These are phyloP conservation scores for Circinella minor DNA, from an alignment of 371 early-diverging fungal genomes.

Conservation along the genomic window DNA sequence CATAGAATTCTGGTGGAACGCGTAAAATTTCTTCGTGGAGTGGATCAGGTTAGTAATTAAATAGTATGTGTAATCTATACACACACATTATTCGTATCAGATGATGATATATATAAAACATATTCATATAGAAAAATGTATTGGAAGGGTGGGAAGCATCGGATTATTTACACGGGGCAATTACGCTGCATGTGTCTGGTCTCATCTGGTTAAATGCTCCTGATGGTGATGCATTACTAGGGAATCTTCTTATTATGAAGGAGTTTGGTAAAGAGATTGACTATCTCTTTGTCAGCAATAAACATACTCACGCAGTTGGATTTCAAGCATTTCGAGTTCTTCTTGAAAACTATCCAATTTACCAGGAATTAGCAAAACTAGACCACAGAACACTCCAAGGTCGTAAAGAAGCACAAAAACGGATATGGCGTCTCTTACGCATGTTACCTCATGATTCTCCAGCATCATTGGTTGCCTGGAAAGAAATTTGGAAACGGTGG, in stretches of 20 bases:
- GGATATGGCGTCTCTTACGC: slow-evolving; percentile 70
- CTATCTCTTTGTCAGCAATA: slow-evolving; percentile 26
- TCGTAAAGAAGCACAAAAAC: slow-evolving; percentile 74
- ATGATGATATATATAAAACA: too few relatives aligned
- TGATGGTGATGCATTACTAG: slow-evolving; percentile 65
- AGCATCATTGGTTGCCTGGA: slow-evolving; percentile 83
- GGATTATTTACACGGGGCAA: slow-evolving; percentile 55
- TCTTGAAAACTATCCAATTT: slow-evolving; percentile 72
- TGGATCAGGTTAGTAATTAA: not conserved
- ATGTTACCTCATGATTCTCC: slow-evolving; percentile 65
- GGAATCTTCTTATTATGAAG: slow-evolving; percentile 59
- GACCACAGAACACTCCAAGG: slow-evolving; percentile 57
- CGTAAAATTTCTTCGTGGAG: not conserved
- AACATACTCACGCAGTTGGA: not conserved
- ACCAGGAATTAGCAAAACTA: slow-evolving; percentile 57
- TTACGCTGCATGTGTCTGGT: slow-evolving; percentile 75
- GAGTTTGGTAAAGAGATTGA: slow-evolving; percentile 62
- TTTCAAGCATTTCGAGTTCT: slow-evolving; percentile 61
- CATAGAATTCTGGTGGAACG: not conserved
- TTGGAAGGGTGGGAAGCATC: slow-evolving; percentile 11
- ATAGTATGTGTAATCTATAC: too few relatives aligned
- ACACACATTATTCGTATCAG: too few relatives aligned
- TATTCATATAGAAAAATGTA: not conserved
- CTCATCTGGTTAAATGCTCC: slow-evolving; percentile 73
- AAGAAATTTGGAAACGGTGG: slow-evolving; percentile 83